Evolutionary conservation across 164 flowering plant genomes (phyloP).

Genomic region (Berberis vulgaris): DNA sequence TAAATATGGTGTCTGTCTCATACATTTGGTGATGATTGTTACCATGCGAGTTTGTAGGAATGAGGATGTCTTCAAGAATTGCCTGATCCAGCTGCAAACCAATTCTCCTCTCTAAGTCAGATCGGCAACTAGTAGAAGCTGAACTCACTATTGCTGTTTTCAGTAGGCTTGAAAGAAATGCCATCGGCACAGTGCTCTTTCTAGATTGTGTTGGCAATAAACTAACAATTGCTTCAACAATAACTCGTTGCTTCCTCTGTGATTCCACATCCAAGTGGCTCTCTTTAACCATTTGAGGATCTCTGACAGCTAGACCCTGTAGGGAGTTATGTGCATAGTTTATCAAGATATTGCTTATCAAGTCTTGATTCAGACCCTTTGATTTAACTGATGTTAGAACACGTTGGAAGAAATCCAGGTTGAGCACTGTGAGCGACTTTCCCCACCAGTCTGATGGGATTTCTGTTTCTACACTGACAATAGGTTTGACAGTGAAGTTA

Average conservation of each 20-base stretch:
- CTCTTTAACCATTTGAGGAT: slow-evolving; percentile 43
- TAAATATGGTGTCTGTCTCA: slow-evolving; percentile 64
- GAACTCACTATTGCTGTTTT: slow-evolving; percentile 60
- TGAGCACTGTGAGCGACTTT: slow-evolving; percentile 50
- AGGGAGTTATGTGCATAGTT: slow-evolving; percentile 76
- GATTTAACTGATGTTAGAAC: slow-evolving; percentile 71
- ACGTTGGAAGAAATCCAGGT: slow-evolving; percentile 79
- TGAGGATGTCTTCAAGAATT: slow-evolving; percentile 88
- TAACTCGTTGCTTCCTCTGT: slow-evolving; percentile 69
- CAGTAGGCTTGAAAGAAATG: slow-evolving; percentile 79
- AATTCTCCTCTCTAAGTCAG: slow-evolving; percentile 82
- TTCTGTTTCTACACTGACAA: slow-evolving; percentile 35
- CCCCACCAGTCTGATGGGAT: slow-evolving; percentile 93
- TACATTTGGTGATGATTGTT: slow-evolving; percentile 43
- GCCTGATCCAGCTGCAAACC: slow-evolving; percentile 95
- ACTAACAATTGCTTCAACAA: slow-evolving; percentile 64
- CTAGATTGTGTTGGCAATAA: slow-evolving; percentile 79
- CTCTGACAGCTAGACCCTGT: slow-evolving; percentile 42
- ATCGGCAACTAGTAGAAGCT: slow-evolving; percentile 58
- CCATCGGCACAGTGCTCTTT: slow-evolving; percentile 83
- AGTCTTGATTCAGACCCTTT: slow-evolving; percentile 78
- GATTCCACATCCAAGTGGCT: slow-evolving; percentile 44
- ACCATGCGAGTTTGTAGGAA: slow-evolving; percentile 59
- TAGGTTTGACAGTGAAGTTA: slow-evolving; percentile 40
- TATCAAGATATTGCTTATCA: slow-evolving; percentile 64